Evolutionary conservation across 352 stramenopile genomes (phyloP), one percentile per base, ranked within the genome.

Genomic region (Globisporangium rhizosaccharum): DNA sequence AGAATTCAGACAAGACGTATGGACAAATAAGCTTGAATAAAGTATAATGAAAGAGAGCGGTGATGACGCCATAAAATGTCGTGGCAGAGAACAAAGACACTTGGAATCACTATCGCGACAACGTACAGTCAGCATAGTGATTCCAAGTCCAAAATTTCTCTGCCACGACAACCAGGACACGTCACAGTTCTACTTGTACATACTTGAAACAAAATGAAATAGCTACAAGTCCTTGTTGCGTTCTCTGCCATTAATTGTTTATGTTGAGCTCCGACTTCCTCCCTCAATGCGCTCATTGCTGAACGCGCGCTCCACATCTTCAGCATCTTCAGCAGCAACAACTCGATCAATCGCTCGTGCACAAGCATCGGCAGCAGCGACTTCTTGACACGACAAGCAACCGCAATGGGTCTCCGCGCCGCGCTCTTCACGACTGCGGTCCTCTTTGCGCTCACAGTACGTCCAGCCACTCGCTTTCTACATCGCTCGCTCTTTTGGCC

Each of bases 401-500:
- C 48, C 14, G 62, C 58, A 33, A 74, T 77, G 59, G 54, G 61
- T 33, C 56, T 79, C 60, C 61, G 61, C 57, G 54, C 50, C 25
- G 56, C 61, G 30, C 52, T 71, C 46, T 53, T 67, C 47, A 26
- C 58, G 18, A 53, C 45, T 49, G 44, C 47, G 23, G 26, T 65
- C 23, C 39, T 65, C 37, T n/a, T 80, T 55, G 65, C 55, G 28
- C 67, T 72, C 37, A 51, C 56, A 23, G 60, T 70, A 36, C 63
- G 63, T 57, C 7, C 1, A 5, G 4, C 4, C 12, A 17, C 17
- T 30, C 23, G 17, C 20, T 15, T 30, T 14, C 47, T 33, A 1
- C 26, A 7, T 10, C 26, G 17, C 7, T 5, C 17, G 18, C 33
- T 8, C 45, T 5, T 46, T 36, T 15, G 10, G 5, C 12, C 5